These are phyloP conservation scores for Trichoderma sp. DNA, from an alignment of 2,329 filamentous ascomycete genomes.

Conservation along the genomic window DNA sequence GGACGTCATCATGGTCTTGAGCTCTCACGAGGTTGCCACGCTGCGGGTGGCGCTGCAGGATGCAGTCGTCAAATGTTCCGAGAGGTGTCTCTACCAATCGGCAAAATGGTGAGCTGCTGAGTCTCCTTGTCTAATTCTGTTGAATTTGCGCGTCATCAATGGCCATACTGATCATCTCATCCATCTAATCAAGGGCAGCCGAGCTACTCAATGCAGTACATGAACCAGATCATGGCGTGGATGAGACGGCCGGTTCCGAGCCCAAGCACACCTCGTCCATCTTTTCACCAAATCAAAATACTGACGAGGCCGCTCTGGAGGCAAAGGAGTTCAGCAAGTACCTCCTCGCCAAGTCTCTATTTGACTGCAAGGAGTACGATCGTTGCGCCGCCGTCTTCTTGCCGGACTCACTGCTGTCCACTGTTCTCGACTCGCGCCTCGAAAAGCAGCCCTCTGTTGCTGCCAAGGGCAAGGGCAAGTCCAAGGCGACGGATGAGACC, in stretches of 20 bases:
- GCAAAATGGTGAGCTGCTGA: conserved; percentile 74
- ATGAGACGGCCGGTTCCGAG: conserved; percentile 30
- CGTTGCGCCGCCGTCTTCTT: conserved; percentile 88
- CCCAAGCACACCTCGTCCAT: conserved; percentile 45
- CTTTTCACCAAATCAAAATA: conserved; percentile 60
- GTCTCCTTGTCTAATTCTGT: neutral
- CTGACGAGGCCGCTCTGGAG: conserved; percentile 72
- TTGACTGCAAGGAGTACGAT: conserved; percentile 93
- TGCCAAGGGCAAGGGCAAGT: conserved; percentile 50
- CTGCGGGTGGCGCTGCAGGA: conserved; percentile 75
- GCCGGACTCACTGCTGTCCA: conserved; percentile 72
- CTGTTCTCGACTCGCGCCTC: conserved; percentile 54
- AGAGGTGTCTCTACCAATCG: conserved; percentile 91
- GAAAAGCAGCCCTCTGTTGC: conserved; percentile 32
- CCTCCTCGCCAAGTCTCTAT: conserved; percentile 87
- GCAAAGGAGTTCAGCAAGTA: conserved; percentile 77
- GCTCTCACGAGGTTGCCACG: conserved; percentile 56
- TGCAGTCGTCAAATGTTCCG: conserved; percentile 85
- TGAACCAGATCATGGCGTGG: conserved; percentile 57
- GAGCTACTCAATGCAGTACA: conserved; percentile 86
- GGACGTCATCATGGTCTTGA: conserved; percentile 50
- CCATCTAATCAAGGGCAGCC: conserved; percentile 65
- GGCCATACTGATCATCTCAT: conserved; percentile 8
- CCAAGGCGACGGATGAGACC: conserved; percentile 29
- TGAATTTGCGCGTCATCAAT: neutral